Percentiles rank a stretch among this genome's conserved stretches.
These are phyloP conservation scores for Fusarium scirpi DNA, from an alignment of 2,329 filamentous ascomycete species.

Conservation along the genomic window DNA sequence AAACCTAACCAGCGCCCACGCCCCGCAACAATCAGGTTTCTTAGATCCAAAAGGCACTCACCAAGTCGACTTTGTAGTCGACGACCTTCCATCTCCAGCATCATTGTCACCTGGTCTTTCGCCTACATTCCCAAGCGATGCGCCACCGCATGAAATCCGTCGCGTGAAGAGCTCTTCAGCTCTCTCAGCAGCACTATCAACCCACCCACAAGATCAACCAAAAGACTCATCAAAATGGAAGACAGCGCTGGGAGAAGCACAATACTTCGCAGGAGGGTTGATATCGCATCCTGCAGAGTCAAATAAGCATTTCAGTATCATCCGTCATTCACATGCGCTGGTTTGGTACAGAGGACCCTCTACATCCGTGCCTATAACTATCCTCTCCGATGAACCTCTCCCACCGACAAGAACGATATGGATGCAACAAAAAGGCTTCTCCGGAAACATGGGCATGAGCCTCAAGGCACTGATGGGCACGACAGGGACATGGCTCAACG, in stretches of 20 bases:
- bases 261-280: constrained; percentile 74
- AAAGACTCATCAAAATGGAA: constrained; percentile 56
- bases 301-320: constrained; percentile 73
- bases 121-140: constrained; percentile 18
- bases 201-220: constrained; percentile 19
- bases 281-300: constrained; percentile 73
- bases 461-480: constrained; percentile 72
- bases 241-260: constrained; percentile 66
- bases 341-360: constrained; percentile 74
- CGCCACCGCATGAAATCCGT: constrained; percentile 41
- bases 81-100: constrained; percentile 35
- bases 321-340: constrained; percentile 73
- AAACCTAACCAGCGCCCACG: constrained; percentile 42
- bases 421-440: constrained; percentile 76
- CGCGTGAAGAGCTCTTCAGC: constrained; percentile 52
- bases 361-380: constrained; percentile 73
- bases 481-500: constrained; percentile 72
- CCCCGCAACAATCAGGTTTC: constrained; percentile 40
- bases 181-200: constrained; percentile 32
- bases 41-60: constrained; percentile 32
- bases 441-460: constrained; percentile 75
- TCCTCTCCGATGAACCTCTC: constrained; percentile 70
- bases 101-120: constrained; percentile 24
- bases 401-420: constrained; percentile 71
- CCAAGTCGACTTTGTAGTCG: constrained; percentile 45